phyloP scores from a whole-genome alignment of 2,329 filamentous ascomycete genomes.

The Aspergillus fischeri region DNA sequence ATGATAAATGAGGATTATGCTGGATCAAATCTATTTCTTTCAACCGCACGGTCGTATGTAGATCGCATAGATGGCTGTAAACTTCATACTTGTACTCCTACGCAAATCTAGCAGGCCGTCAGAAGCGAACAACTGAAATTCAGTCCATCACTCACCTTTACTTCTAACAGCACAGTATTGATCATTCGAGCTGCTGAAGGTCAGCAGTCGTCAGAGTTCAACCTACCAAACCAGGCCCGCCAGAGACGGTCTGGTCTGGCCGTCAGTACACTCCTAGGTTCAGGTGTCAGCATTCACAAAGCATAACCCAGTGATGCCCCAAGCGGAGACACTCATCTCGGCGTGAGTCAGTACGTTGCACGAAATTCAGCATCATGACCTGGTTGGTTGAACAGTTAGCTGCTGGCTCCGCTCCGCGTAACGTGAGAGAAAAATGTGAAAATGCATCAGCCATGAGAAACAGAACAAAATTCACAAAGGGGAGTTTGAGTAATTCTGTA shows the following conservation, averaged over 20 bases:
- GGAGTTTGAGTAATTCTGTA: not conserved
- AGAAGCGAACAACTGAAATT: not conserved
- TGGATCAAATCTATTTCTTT: not conserved
- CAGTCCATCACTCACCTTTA: no score
- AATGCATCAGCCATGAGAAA: not conserved
- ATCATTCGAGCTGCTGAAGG: not conserved
- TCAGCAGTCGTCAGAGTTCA: not conserved
- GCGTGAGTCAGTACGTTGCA: not conserved
- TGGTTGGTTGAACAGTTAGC: not conserved
- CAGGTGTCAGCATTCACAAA: not conserved
- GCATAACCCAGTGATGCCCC: not conserved
- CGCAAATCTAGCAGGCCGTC: not conserved
- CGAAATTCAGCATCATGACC: not conserved
- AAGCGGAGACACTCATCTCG: not conserved
- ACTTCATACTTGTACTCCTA: not conserved
- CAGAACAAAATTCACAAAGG: not conserved
- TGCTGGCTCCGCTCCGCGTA: not conserved
- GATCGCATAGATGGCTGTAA: not conserved
- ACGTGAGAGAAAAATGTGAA: not conserved
- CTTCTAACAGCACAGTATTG: not conserved
- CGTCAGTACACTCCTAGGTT: not conserved
- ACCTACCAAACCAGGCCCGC: not conserved
- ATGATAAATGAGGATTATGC: not conserved
- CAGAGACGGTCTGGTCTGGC: slow-evolving; percentile 1
- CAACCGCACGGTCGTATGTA: not conserved